Conservation (phyloP, 768 basidiomycete species). For the Cubamyces lactineus region DNA sequence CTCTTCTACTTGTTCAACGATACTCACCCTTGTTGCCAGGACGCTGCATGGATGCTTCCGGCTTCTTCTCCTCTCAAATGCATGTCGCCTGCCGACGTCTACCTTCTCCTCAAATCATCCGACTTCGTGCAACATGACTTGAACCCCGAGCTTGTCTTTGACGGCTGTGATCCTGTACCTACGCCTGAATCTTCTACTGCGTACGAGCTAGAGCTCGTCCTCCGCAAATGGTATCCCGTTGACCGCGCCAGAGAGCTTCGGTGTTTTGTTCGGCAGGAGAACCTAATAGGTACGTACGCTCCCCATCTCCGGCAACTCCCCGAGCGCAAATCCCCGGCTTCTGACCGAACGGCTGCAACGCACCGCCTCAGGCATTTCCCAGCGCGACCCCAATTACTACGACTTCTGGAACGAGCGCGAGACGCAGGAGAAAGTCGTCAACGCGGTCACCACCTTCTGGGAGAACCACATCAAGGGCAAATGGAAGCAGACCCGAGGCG, state of each 20-base stretch:
- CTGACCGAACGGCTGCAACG: not conserved
- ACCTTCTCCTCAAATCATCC: conserved; percentile 89
- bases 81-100: conserved; percentile 86
- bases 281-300: conserved; percentile 65
- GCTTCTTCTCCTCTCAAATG: conserved; percentile 85
- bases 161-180: conserved; percentile 49
- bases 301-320: not conserved
- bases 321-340: not conserved
- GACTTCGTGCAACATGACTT: conserved; percentile 88
- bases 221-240: conserved; percentile 89
- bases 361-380: conserved; percentile 67
- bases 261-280: conserved; percentile 82
- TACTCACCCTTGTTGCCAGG: conserved; percentile 49
- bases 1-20: not conserved
- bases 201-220: conserved; percentile 80
- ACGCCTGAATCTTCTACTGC: conserved; percentile 12
- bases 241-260: conserved; percentile 84
- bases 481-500: conserved; percentile 54
- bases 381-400: conserved; percentile 89
- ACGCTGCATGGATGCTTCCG: conserved; percentile 90
- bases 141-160: conserved; percentile 61
- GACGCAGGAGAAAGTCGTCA: conserved; percentile 55
- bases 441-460: conserved; percentile 67
- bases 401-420: conserved; percentile 73
- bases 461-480: conserved; percentile 59